These are phyloP conservation scores for Diaporthe citriasiana DNA, from an alignment of 2,329 filamentous ascomycete genomes.

Conservation along the genomic window DNA sequence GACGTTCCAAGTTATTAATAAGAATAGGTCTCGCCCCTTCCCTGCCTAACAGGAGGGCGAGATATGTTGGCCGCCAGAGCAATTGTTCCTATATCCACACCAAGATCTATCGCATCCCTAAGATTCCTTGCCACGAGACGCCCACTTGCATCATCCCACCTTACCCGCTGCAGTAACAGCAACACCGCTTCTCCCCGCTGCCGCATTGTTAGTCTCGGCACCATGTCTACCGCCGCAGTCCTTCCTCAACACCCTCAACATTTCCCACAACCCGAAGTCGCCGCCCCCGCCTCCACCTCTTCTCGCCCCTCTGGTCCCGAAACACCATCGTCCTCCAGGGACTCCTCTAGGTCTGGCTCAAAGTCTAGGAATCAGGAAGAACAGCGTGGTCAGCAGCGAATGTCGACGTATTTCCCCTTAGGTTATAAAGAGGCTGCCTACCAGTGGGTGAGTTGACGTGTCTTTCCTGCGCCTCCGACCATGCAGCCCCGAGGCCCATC, in stretches of 20 bases:
- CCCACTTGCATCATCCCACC: constrained; percentile 10
- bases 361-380: constrained; percentile 32
- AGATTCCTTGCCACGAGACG: background rate
- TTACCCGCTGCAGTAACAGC: constrained; percentile 29
- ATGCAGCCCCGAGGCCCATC: constrained; percentile 34
- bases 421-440: constrained; percentile 92
- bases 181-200: constrained; percentile 11
- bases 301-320: constrained; percentile 18
- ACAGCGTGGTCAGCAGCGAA: constrained; percentile 46
- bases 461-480: background rate
- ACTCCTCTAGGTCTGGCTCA: constrained; percentile 23
- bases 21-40: background rate
- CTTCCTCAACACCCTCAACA: constrained; percentile 44
- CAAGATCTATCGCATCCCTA: background rate
- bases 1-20: constrained; percentile 11
- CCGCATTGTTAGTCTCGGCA: constrained; percentile 36
- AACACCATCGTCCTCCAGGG: constrained; percentile 35
- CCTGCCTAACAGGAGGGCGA: background rate
- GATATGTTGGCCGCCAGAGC: constrained; percentile 27
- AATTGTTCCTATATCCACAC: background rate
- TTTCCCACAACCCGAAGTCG: constrained; percentile 27
- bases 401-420: constrained; percentile 82
- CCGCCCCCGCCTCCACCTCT: constrained; percentile 11
- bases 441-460: constrained; percentile 81
- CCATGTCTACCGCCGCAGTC: constrained; percentile 50